Percentiles rank a stretch among this genome's conserved stretches.
These are phyloP conservation scores for Copromyces sp. DNA, from an alignment of 495 filamentous ascomycete genomes.

Conservation along the genomic window DNA sequence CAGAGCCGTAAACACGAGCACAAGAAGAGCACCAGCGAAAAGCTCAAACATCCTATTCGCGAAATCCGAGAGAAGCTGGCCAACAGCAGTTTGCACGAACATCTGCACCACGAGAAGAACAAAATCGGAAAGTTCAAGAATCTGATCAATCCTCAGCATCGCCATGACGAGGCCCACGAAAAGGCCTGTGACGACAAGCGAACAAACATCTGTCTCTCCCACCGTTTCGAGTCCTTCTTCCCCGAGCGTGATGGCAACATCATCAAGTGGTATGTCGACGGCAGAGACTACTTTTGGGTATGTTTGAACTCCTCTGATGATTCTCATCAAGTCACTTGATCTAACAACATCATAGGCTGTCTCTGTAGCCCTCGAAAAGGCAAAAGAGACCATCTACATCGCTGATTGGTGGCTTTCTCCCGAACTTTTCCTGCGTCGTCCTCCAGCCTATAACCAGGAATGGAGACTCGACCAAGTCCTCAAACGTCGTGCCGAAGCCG, in stretches of 20 bases:
- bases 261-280: conserved; percentile 96
- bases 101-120: conserved; percentile 40
- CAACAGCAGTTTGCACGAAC: conserved; percentile 17
- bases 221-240: conserved; percentile 82
- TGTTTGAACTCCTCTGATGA: conserved; percentile 8
- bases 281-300: conserved; percentile 82
- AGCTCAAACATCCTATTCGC: conserved; percentile 29
- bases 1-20: conserved; percentile 8
- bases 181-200: conserved; percentile 73
- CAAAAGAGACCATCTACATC: conserved; percentile 90
- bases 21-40: conserved; percentile 14
- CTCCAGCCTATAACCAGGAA: conserved; percentile 69
- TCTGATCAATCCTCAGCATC: conserved; percentile 75
- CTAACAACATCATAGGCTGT: conserved; percentile 44
- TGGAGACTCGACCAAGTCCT: conserved; percentile 81
- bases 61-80: conserved; percentile 39
- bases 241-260: conserved; percentile 75
- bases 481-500: conserved; percentile 79
- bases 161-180: conserved; percentile 91
- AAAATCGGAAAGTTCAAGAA: conserved; percentile 47
- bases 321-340: neutral
- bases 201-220: conserved; percentile 54
- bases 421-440: conserved; percentile 81
- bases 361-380: conserved; percentile 72
- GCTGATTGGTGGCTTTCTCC: conserved; percentile 96